Base-by-base conservation (phyloP, 2,329 filamentous ascomycete genomes). In the Aspergillus vadensis region DNA sequence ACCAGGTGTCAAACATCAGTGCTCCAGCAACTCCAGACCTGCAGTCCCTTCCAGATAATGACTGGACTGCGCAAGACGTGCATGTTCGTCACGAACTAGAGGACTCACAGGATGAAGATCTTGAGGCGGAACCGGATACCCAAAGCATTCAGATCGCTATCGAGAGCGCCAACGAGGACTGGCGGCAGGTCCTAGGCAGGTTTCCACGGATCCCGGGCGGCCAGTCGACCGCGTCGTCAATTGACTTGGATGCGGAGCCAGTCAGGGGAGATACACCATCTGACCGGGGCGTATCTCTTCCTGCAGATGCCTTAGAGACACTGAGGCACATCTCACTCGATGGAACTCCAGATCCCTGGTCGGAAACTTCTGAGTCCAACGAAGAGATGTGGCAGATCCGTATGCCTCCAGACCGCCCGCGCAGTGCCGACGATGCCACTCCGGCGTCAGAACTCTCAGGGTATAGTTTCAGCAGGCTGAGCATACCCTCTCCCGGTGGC, bases 401-500 rank as follows among this genome's bases (percentile, higher is more conserved):
- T n/a, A 61, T 80, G 78, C 48, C 81, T 78, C 60, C 83, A 74
- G 64, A 77, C 84, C 65, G 78, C 38, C 78, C 74, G 36, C 77
- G 73, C 21, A 82, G 76, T 61, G 76, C 77, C 10, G 74, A 80
- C 51, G 74, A 79, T 43, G 72, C 74, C 19, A 81, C 80, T 0
- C 80, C 85, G 9, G 78, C 82, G 8, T 85, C 86, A 47, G 83
- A 82, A 59, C 77, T 82, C 59, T 89, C 88, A 14, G 81, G 88
- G 14, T 88, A 88, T 58, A 90, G 88, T 41, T 83, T 97, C 63
- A 93, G 91, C 19, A 88, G 86, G 61, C 84, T 97, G 19, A 93
- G 93, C 25, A 92, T 98, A 36, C 94, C 93, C 5, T 97, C 94
- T 0, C 94, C 94, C 0, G 90, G 91, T 25, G 92, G 90, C 0